Base-by-base conservation (phyloP, 2,329 filamentous ascomycete species). In the Cytospora schulzeri region DNA sequence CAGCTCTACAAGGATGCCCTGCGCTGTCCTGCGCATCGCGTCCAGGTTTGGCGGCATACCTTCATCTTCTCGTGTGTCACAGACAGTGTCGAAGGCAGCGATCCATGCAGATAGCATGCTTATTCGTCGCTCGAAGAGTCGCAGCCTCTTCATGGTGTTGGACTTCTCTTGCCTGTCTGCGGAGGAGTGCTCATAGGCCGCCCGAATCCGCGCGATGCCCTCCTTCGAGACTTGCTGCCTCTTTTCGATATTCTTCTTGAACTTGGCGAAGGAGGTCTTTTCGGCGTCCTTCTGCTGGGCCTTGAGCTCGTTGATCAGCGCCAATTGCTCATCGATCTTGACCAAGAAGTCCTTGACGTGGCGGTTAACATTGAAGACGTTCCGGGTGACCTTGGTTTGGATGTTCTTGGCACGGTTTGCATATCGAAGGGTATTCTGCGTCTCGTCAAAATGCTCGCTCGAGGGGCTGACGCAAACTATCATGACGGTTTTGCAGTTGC, bases 401-500 rank as follows among this genome's bases (percentile, higher is more conserved):
- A 99, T 99, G 73, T 99, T 99, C 85, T 99, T 99, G 65, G 95
- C 95, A 70, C 95, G 86, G 77, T 99, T 98, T 57, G 95, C 95
- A 73, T 99, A 99, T 71, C 96, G 91, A 22, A 99, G 83, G 0
- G 95, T 99, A 76, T 99, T 99, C 73, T 99, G 95, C 0, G 94
- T 97, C 78, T 99, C 95, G 76, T 99, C 95, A 71, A 95, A 99
- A 77, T 99, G 95, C 6, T 91, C 91, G 73, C 95, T 98, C 0
- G 93, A 97, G 1, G 95, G 95, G 70, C 93, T 97, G 61, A 99
- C 92, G 73, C 95, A 99, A 29, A 99, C 95, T 76, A 99, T 98
- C 95, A 99, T 99, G 75, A 99, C 95, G 0, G 95, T 99, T 78
- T 93, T 96, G 83, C 95, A 99, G 77, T 99, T 99, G 3, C 95